phyloP scores from a whole-genome alignment of 2,329 filamentous ascomycete species.

The Capronia coronata region DNA sequence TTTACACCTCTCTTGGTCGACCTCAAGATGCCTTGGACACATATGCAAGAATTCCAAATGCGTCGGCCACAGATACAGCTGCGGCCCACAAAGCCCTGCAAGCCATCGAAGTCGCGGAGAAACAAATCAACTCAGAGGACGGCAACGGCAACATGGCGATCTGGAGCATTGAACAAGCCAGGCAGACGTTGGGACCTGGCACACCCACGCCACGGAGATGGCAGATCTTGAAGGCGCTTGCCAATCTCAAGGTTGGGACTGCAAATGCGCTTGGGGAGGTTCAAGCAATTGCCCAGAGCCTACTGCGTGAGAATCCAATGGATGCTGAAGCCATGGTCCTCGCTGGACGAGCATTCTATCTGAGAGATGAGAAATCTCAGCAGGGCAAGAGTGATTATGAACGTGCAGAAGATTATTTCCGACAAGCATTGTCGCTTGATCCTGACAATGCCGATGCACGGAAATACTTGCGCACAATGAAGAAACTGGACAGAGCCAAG shows the following conservation, averaged over 20 bases:
- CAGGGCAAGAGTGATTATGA: conserved; percentile 42
- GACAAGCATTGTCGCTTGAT: conserved; percentile 81
- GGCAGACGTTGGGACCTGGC: conserved; percentile 67
- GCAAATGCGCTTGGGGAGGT: conserved; percentile 84
- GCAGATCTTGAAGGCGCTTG: conserved; percentile 86
- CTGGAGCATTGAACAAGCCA: conserved; percentile 84
- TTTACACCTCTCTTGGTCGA: conserved; percentile 79
- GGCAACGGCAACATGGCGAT: conserved; percentile 79
- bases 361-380: conserved; percentile 72
- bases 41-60: conserved; percentile 66
- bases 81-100: conserved; percentile 63
- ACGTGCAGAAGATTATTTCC: conserved; percentile 87
- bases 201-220: conserved; percentile 83
- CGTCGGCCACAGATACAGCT: conserved; percentile 76
- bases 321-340: conserved; percentile 92
- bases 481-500: conserved; percentile 89
- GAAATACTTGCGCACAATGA: conserved; percentile 80
- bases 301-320: conserved; percentile 78
- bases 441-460: conserved; percentile 85
- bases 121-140: conserved; percentile 65
- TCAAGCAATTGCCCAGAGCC: conserved; percentile 81
- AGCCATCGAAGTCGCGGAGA: conserved; percentile 72
- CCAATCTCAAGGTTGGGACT: conserved; percentile 86
- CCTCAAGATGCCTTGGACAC: conserved; percentile 81
- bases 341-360: conserved; percentile 78